These are phyloP conservation scores for Paraconiothyrium sp. DNA, from an alignment of 2,329 filamentous ascomycete species.

Conservation along the genomic window DNA sequence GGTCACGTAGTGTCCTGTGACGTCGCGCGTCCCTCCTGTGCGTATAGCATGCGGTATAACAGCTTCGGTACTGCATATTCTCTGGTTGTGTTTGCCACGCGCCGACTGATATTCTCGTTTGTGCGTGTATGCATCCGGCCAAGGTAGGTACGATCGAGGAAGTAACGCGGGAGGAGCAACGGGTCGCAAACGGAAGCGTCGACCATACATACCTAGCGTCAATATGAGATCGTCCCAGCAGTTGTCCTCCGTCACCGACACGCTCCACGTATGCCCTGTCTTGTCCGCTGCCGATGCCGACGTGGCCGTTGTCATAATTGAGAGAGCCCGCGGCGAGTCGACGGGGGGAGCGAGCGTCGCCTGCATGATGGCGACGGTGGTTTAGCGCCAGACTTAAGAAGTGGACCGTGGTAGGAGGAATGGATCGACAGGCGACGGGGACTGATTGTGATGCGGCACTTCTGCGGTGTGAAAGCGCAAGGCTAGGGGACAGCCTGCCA, in stretches of 20 bases:
- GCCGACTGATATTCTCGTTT: neutral
- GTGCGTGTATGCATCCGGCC: neutral
- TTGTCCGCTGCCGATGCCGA: slow-evolving; percentile 50
- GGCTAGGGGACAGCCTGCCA: slow-evolving; percentile 28
- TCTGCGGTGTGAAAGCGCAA: slow-evolving; percentile 23
- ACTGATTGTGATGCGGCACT: slow-evolving; percentile 16
- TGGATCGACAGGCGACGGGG: slow-evolving; percentile 12
- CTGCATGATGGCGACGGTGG: slow-evolving; percentile 26
- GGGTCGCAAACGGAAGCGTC: slow-evolving; percentile 8
- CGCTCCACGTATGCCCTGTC: slow-evolving; percentile 56
- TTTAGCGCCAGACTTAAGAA: slow-evolving; percentile 24
- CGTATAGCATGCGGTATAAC: no score
- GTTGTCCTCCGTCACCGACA: slow-evolving; percentile 51
- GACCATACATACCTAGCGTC: slow-evolving; percentile 49
- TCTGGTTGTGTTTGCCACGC: neutral
- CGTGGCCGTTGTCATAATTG: slow-evolving; percentile 47
- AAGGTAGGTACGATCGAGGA: neutral
- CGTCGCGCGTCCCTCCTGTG: no score
- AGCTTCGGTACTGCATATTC: no score
- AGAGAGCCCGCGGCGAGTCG: slow-evolving; percentile 42
- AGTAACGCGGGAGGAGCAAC: slow-evolving; percentile 19
- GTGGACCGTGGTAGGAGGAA: slow-evolving; percentile 10
- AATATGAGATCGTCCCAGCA: slow-evolving; percentile 60
- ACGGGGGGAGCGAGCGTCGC: slow-evolving; percentile 40
- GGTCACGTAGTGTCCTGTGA: neutral